Evolutionary conservation across 768 basidiomycete genomes (phyloP).

Genomic region (Rhodocollybia butyracea): DNA sequence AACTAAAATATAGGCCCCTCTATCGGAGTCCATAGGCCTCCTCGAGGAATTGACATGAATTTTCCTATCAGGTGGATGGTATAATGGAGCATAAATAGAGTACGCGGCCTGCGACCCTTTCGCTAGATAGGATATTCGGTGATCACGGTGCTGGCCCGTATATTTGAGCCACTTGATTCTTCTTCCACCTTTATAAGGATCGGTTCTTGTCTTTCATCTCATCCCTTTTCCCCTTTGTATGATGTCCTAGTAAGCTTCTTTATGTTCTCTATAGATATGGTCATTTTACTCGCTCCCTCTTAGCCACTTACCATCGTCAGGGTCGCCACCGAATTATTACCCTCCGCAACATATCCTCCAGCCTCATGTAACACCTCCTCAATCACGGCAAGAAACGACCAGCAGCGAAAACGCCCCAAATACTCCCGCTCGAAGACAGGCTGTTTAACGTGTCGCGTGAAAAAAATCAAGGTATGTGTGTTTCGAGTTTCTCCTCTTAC

Average conservation of each 20-base stretch:
- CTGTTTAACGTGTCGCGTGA: constrained; percentile 88
- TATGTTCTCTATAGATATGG: constrained; percentile 31
- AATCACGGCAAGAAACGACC: constrained; percentile 47
- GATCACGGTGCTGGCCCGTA: constrained; percentile 44
- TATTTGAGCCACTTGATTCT: constrained; percentile 28
- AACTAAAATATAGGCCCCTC: background rate
- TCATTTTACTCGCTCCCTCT: constrained; percentile 35
- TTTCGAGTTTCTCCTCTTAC: background rate
- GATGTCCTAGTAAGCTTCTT: constrained; percentile 51
- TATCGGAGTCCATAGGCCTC: no score
- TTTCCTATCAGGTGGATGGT: background rate
- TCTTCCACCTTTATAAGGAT: constrained; percentile 25
- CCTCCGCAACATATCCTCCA: constrained; percentile 25
- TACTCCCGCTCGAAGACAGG: constrained; percentile 94
- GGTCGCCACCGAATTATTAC: constrained; percentile 36
- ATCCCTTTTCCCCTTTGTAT: constrained; percentile 39
- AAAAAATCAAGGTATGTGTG: constrained; percentile 84
- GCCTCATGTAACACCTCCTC: constrained; percentile 46
- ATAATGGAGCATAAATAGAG: constrained; percentile 32
- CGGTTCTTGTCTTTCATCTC: constrained; percentile 33
- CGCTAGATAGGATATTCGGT: constrained; percentile 71
- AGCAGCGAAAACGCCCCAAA: constrained; percentile 80
- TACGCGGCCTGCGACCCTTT: constrained; percentile 49
- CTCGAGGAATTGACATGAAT: background rate
- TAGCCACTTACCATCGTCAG: no score